Percentiles rank a stretch among this genome's conserved stretches.
phyloP scores from a whole-genome alignment of 768 basidiomycete species.

The Tephrocybe sp. region DNA sequence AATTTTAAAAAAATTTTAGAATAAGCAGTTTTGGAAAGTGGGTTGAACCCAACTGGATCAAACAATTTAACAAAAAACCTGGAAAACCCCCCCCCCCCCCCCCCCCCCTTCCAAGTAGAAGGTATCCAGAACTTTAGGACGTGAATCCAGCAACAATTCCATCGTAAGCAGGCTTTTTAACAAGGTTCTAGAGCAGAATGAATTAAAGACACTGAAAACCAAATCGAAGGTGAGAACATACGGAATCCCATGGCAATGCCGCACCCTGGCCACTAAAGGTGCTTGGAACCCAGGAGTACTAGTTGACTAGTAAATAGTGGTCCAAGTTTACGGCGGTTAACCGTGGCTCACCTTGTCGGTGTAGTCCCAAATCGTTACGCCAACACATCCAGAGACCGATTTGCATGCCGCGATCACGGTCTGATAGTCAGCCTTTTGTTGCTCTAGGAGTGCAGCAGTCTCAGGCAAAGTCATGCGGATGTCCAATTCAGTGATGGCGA shows the following conservation, averaged over 20 bases:
- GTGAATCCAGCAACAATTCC: conserved; percentile 37
- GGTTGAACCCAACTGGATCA: conserved; percentile 5
- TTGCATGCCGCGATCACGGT: conserved; percentile 53
- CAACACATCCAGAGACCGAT: conserved; percentile 36
- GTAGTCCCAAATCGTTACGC: conserved; percentile 44
- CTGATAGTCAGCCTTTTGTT: conserved; percentile 58
- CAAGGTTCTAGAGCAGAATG: conserved; percentile 31
- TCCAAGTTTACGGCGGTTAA: background rate
- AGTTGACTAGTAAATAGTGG: background rate
- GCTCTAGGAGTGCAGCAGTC: conserved; percentile 43
- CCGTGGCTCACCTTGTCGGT: conserved; percentile 33
- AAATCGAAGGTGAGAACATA: background rate
- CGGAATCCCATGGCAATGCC: conserved; percentile 24
- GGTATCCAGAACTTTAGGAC: background rate
- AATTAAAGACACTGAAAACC: conserved; percentile 20
- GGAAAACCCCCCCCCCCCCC: too few species aligned
- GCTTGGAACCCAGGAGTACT: conserved; percentile 41
- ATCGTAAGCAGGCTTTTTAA: conserved; percentile 43
- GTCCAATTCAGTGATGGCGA: conserved; percentile 68
- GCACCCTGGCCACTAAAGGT: conserved; percentile 36
- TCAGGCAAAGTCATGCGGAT: conserved; percentile 57
- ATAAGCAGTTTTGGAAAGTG: too few species aligned
- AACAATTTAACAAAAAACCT: background rate
- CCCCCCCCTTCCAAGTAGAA: background rate
- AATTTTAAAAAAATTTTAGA: too few species aligned